phyloP scores from a whole-genome alignment of 345 rosid species.

The Carallia pectinifolia region DNA sequence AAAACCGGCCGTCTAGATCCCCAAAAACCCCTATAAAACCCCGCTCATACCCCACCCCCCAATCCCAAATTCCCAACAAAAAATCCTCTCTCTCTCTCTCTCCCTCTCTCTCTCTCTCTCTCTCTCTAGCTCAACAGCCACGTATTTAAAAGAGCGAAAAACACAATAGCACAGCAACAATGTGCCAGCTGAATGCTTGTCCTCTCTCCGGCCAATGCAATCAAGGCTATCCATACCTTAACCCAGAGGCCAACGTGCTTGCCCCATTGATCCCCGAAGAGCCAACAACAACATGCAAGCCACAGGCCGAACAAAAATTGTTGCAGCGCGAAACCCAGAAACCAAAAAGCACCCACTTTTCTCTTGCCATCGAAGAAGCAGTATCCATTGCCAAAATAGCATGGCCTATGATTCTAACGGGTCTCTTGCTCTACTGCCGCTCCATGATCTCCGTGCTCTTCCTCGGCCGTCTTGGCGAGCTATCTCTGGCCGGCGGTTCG shows the following conservation, averaged over 20 bases:
- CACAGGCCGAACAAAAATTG: neutral
- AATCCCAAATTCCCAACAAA: neutral
- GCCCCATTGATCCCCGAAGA: conserved; percentile 8
- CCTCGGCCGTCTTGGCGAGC: conserved; percentile 71
- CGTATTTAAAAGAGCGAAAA: neutral
- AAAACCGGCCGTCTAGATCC: neutral
- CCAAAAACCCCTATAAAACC: neutral
- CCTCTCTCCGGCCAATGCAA: conserved; percentile 12
- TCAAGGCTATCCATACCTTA: conserved; percentile 1
- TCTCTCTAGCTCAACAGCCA: neutral
- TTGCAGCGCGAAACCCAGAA: conserved; percentile 1
- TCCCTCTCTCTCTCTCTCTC: neutral
- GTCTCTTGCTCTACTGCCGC: conserved; percentile 73
- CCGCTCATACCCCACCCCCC: neutral
- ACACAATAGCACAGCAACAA: neutral
- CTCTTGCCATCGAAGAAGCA: conserved; percentile 43
- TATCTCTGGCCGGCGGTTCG: conserved; percentile 78
- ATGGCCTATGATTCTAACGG: conserved; percentile 66
- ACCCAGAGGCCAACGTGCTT: neutral
- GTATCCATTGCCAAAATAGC: conserved; percentile 54
- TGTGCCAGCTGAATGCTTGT: conserved; percentile 18
- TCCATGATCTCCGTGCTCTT: conserved; percentile 81
- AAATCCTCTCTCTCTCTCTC: neutral
- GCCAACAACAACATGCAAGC: conserved; percentile 16
- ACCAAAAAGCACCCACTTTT: conserved; percentile 20